Evolutionary conservation across 2,329 filamentous ascomycete genomes (phyloP).

Genomic region (Blastomyces parvus): DNA sequence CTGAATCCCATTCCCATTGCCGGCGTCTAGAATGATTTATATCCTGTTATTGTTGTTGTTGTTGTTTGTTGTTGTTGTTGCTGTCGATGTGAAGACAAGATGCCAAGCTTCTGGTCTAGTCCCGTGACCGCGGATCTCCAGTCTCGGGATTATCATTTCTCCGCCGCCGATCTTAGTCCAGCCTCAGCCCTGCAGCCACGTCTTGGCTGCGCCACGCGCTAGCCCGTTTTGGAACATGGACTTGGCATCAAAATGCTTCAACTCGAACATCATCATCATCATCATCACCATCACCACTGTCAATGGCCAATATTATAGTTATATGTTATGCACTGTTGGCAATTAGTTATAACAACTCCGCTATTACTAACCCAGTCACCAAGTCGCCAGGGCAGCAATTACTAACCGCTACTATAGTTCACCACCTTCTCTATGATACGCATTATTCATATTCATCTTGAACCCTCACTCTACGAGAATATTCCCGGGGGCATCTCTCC

Average conservation of each 20-base stretch:
- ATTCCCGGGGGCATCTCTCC: too few species aligned
- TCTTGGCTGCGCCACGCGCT: background rate
- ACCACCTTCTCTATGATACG: too few species aligned
- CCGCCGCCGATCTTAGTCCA: background rate
- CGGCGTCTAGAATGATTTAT: background rate
- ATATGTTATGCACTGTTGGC: too few species aligned
- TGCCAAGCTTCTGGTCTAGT: background rate
- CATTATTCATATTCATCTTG: too few species aligned
- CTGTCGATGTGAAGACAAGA: too few species aligned
- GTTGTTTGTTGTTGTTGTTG: background rate
- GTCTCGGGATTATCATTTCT: background rate
- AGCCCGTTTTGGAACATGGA: background rate
- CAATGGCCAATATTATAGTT: too few species aligned
- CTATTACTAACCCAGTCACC: too few species aligned
- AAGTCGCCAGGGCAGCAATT: too few species aligned
- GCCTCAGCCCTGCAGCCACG: constrained; percentile 1
- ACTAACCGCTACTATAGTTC: too few species aligned
- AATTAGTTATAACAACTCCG: too few species aligned
- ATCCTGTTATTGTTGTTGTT: background rate
- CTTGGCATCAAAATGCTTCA: background rate
- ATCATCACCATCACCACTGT: too few species aligned
- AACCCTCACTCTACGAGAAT: too few species aligned
- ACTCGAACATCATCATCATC: background rate
- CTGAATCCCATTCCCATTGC: background rate
- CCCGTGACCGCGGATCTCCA: background rate